Base-by-base conservation (phyloP, 345 rosid genomes). In the Leavenworthia alabamica region DNA sequence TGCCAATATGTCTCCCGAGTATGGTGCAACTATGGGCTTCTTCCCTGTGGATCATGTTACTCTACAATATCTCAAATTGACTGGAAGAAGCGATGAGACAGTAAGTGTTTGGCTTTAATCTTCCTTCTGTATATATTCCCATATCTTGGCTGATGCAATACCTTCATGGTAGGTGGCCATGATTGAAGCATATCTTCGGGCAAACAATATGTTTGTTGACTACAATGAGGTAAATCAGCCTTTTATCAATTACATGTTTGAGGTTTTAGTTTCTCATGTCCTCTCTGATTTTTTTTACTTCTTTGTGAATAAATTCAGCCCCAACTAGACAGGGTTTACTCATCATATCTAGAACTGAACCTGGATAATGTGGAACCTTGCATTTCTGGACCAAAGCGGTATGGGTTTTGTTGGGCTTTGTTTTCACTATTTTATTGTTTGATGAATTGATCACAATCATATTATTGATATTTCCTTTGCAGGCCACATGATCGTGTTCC, bases 21-120 rank as follows among this genome's bases (percentile, higher is more conserved):
- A 93, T 66, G 99, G 99, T 81, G 97, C 99, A 71, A 93, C 99
- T 75, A 93, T 93, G 99, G 99, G 99, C 17, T 93, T 93, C 77
- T 93, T 93, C 87, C 99, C 97, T 16, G 99, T 93, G 5, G 99
- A 93, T 79, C 95, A 84, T 78, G 97, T 88, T 68, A 85, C 99
- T 22, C 67, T 93, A 54, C 90, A 93, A 58, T 93, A 90, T 77
- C 92, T 93, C 41, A 90, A 83, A 73, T 77, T 93, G 82, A 93
- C 99, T 7, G 99, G 99, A 67, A 86, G 99, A 70, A 93, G 95
- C 62, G 97, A 93, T 51, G 97, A 93, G 64, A 88, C 95, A 16
- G 99, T 93, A 66, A 81, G 92, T 75, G 23, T 55, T 39, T 11
- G 55, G 15, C 47, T 41, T n/a, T 26, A n/a, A 49, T 8, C 11